A percentile compares a stretch with the other conserved stretches of the same genome.
Evolutionary conservation across 768 basidiomycete species (phyloP).

Genomic region (Termitomyces sp.): DNA sequence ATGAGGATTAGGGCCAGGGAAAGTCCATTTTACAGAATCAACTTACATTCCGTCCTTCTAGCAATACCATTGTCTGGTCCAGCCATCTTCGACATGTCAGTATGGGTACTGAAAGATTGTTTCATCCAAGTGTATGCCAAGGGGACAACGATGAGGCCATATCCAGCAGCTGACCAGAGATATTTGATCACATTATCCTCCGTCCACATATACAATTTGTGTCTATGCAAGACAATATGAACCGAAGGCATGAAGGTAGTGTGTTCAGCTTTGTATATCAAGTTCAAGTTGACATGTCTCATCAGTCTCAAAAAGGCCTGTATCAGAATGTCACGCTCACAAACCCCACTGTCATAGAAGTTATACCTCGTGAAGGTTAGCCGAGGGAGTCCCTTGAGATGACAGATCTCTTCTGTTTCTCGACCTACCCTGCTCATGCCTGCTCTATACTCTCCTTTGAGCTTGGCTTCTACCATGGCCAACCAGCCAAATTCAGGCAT

Average conservation of each 20-base stretch:
- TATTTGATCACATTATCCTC: constrained; percentile 98
- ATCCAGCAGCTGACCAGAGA: constrained; percentile 91
- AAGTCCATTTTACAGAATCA: neutral
- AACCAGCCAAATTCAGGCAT: constrained; percentile 92
- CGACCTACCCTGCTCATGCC: constrained; percentile 84
- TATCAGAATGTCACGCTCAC: constrained; percentile 81
- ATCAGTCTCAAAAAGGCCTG: constrained; percentile 76
- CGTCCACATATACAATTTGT: constrained; percentile 89
- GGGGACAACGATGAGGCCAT: constrained; percentile 88
- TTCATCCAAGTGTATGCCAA: constrained; percentile 66
- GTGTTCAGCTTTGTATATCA: constrained; percentile 69
- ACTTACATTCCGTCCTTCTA: constrained; percentile 43
- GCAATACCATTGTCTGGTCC: constrained; percentile 40
- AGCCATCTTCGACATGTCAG: constrained; percentile 7
- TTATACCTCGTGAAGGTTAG: constrained; percentile 31
- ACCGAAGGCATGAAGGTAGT: neutral
- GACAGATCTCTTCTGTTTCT: constrained; percentile 71
- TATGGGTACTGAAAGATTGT: constrained; percentile 26
- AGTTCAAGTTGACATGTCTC: constrained; percentile 87
- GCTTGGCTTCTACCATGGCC: constrained; percentile 80
- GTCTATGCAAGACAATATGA: constrained; percentile 42
- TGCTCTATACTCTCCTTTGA: constrained; percentile 89
- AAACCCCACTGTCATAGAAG: constrained; percentile 86
- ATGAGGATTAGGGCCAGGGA: neutral
- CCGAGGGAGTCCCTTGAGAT: neutral